Evolutionary conservation across 208 protist genomes (phyloP).

Genomic region (Phytomonas sp.): DNA sequence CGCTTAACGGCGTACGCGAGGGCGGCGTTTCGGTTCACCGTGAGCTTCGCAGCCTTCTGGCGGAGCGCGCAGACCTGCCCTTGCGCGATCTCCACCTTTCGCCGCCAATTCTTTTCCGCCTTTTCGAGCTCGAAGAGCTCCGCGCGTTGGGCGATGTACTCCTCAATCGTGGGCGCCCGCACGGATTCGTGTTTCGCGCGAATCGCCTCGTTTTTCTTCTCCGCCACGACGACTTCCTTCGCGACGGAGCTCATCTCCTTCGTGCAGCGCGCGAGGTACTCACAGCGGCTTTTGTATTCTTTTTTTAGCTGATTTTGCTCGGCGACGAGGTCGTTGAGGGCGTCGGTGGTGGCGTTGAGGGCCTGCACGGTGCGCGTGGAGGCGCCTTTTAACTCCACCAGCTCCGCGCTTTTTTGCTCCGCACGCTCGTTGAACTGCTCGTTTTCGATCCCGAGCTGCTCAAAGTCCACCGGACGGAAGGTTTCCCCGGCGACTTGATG

Average conservation of each 20-base stretch:
- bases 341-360: constrained; percentile 85
- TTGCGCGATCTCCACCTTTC: constrained; percentile 90
- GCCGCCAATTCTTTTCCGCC: constrained; percentile 77
- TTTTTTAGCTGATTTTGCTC: constrained; percentile 81
- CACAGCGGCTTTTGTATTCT: constrained; percentile 73
- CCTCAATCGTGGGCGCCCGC: constrained; percentile 89
- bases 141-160: constrained; percentile 92
- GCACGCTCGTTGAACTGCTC: constrained; percentile 93
- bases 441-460: constrained; percentile 95
- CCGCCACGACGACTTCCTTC: constrained; percentile 53
- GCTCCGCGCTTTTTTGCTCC: constrained; percentile 90
- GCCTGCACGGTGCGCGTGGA: constrained; percentile 91
- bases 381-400: constrained; percentile 91
- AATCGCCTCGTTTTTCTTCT: constrained; percentile 64
- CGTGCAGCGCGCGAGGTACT: constrained; percentile 58
- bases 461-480: constrained; percentile 92
- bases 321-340: constrained; percentile 69
- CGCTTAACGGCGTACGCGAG: constrained; percentile 26
- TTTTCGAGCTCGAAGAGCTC: constrained; percentile 87
- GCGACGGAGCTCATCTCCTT: constrained; percentile 59
- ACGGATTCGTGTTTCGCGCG: constrained; percentile 81
- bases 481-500: constrained; percentile 87
- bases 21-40: constrained; percentile 21
- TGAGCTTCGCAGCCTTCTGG: constrained; percentile 43
- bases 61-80: constrained; percentile 58